Evolutionary conservation across 345 rosid species (phyloP), one percentile per base, ranked within the genome.

Genomic region (Citrus medica): DNA sequence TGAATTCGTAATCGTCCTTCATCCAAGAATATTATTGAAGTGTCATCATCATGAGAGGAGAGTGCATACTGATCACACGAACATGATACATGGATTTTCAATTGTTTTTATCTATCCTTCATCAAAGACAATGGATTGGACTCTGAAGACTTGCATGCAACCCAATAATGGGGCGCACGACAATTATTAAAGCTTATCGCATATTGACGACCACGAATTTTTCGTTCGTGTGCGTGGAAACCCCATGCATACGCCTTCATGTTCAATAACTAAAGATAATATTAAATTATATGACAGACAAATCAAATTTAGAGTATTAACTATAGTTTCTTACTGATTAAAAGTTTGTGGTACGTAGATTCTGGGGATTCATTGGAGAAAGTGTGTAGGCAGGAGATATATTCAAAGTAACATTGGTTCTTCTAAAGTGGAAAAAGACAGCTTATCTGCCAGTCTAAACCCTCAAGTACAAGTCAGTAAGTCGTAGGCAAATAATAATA

Each of bases 11-110:
- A 81, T 48, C 74, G 3, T 24, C 4, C 17, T 80, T 79, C 79
- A 80, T 80, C 79, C 78, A 71, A 53, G 38, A 35, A 5, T 59
- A 7, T 28, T 21, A 74, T 74, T 63, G 83, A 77, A 38, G 70
- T 76, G 65, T 53, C 75, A 73, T 35, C 69, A 66, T 76, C 51
- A 53, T 10, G 32, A 51, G 61, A 25, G 17, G 17, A 35, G 33
- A 59, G 35, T 19, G 38, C 35, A 17, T 64, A 9, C 66, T 42
- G 30, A 28, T 67, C 80, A 76, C 76, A 53, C 48, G 42, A 32
- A 60, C 30, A 10, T 1, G 58, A 13, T 46, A 46, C 6, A 71
- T 33, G 56, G 28, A 9, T n/a, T 42, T 9, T 62, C 32, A 60
- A 37, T 76, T 17, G 58, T 5, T 76, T 5, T 40, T 74, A 37